A percentile compares a stretch with the other conserved stretches of the same genome.
Evolutionary conservation across 2,329 filamentous ascomycete genomes (phyloP).

Genomic region (Monilinia aucupariae): DNA sequence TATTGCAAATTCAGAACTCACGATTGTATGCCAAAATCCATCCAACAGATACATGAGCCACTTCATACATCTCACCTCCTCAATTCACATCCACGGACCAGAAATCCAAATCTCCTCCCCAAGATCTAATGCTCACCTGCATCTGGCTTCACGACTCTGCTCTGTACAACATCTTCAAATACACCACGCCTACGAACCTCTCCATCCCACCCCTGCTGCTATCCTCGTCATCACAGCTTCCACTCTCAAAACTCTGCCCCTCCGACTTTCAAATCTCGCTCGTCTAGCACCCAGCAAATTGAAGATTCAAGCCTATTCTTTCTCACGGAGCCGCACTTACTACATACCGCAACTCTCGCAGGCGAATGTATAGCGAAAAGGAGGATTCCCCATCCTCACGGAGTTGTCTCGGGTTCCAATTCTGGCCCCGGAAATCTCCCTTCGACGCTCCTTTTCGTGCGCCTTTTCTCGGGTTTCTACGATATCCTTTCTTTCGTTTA

Average conservation of each 20-base stretch:
- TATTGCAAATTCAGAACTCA: background rate
- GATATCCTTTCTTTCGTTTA: too few relatives aligned
- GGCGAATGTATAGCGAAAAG: too few relatives aligned
- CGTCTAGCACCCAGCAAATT: background rate
- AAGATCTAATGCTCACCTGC: slow-evolving; percentile 41
- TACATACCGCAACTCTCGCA: too few relatives aligned
- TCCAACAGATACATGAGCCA: background rate
- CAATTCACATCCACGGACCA: slow-evolving; percentile 31
- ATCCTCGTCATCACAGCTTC: slow-evolving; percentile 47
- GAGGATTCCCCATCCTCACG: too few relatives aligned
- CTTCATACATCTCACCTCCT: background rate
- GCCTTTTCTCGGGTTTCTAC: too few relatives aligned
- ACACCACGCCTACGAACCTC: slow-evolving; percentile 41
- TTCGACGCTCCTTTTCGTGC: too few relatives aligned
- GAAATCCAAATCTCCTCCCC: slow-evolving; percentile 27
- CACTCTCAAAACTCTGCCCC: slow-evolving; percentile 33
- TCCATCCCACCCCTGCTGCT: slow-evolving; percentile 41
- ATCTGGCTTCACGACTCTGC: slow-evolving; percentile 48
- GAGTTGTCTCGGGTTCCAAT: too few relatives aligned
- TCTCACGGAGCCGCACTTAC: too few relatives aligned
- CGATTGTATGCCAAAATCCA: background rate
- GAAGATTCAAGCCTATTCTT: too few relatives aligned
- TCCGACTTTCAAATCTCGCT: background rate
- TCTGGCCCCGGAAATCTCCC: too few relatives aligned
- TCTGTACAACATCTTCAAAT: slow-evolving; percentile 42